phyloP scores from a whole-genome alignment of 148 eudicot genomes.

The Cornus kousa region DNA sequence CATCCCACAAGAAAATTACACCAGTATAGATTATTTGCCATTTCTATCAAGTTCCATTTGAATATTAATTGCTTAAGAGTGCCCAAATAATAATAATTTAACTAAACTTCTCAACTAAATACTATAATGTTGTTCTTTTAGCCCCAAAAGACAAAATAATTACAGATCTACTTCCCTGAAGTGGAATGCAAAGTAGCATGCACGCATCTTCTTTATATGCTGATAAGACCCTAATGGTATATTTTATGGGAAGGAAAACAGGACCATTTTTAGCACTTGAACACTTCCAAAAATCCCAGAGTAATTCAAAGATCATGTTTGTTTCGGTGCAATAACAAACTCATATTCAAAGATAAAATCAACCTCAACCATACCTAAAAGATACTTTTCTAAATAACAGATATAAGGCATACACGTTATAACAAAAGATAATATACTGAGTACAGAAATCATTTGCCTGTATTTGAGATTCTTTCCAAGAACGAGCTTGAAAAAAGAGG shows the following conservation, averaged over 20 bases:
- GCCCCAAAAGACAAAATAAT: too few species aligned
- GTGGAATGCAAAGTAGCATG: too few species aligned
- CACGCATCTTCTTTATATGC: too few species aligned
- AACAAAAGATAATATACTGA: background rate
- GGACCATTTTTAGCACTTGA: background rate
- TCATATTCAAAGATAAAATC: background rate
- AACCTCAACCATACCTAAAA: background rate
- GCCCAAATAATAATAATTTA: background rate
- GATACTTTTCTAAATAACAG: background rate
- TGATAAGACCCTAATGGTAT: too few species aligned
- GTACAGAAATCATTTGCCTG: slow-evolving; percentile 44
- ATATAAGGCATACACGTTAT: background rate
- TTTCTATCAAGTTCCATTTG: background rate
- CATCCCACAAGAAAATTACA: background rate
- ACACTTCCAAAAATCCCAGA: background rate
- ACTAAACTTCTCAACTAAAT: background rate
- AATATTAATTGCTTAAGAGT: background rate
- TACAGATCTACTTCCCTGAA: too few species aligned
- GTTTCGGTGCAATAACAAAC: background rate
- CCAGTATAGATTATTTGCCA: background rate
- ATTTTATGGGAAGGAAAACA: background rate
- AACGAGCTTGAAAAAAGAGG: slow-evolving; percentile 93
- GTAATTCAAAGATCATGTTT: background rate
- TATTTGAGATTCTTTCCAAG: slow-evolving; percentile 88
- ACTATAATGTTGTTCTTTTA: too few species aligned